These are phyloP conservation scores for Kockiozyma suomiensis DNA, from an alignment of 805 yeast species.

Conservation along the genomic window DNA sequence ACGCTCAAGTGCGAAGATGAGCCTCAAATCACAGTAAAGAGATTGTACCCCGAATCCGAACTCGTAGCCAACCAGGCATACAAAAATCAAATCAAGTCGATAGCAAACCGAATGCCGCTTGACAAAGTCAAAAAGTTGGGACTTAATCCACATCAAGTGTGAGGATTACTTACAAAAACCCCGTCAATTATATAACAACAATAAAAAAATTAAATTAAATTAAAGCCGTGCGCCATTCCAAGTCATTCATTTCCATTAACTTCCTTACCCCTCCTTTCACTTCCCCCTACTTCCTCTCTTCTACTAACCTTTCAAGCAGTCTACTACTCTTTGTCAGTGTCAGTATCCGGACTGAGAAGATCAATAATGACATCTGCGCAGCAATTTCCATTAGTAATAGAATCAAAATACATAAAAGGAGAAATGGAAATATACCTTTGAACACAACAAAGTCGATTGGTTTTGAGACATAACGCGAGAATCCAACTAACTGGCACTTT, in stretches of 20 bases:
- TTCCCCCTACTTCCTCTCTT: too few relatives aligned
- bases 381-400: neutral
- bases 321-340: too few relatives aligned
- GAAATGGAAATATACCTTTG: conserved; percentile 31
- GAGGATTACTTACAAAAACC: neutral
- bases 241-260: neutral
- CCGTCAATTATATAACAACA: conserved; percentile 1
- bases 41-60: too few relatives aligned
- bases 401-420: neutral
- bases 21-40: too few relatives aligned
- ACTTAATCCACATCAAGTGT: neutral
- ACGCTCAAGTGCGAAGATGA: too few relatives aligned
- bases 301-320: too few relatives aligned
- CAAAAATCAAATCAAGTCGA: too few relatives aligned
- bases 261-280: too few relatives aligned
- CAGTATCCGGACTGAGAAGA: neutral
- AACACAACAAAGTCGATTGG: conserved; percentile 41
- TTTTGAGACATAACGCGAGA: conserved; percentile 41
- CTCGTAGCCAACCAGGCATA: too few relatives aligned
- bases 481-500: conserved; percentile 40
- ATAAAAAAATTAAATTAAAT: neutral
- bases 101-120: neutral
- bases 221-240: too few relatives aligned
- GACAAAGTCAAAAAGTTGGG: neutral
- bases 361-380: conserved; percentile 20